Conservation (phyloP, 805 yeast species). For the Naumovozyma dairenensis region DNA sequence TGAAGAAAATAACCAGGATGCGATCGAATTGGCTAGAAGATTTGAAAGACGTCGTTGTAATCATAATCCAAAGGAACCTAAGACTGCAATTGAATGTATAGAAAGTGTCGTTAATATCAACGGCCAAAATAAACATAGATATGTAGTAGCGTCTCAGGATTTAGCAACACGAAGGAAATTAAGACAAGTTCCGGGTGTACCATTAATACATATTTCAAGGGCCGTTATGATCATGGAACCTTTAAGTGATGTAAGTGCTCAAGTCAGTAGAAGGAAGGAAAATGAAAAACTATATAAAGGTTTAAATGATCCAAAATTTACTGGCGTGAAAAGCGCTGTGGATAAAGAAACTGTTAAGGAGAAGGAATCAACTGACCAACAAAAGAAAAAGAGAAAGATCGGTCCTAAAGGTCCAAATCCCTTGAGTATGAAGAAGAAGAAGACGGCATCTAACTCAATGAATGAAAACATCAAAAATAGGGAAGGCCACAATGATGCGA, state of each 20-base stretch:
- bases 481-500: background rate
- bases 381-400: constrained; percentile 38
- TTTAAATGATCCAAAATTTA: constrained; percentile 51
- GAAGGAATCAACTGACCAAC: constrained; percentile 33
- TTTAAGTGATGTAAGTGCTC: constrained; percentile 58
- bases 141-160: constrained; percentile 79
- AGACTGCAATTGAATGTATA: constrained; percentile 67
- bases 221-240: constrained; percentile 97
- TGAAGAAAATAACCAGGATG: constrained; percentile 56
- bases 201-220: constrained; percentile 75
- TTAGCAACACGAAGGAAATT: constrained; percentile 56
- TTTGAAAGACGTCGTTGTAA: constrained; percentile 91
- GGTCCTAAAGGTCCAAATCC: constrained; percentile 87
- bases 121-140: constrained; percentile 82
- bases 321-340: constrained; percentile 33
- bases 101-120: constrained; percentile 56
- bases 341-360: constrained; percentile 31
- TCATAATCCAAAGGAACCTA: constrained; percentile 57
- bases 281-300: constrained; percentile 63
- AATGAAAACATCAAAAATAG: background rate
- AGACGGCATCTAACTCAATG: background rate
- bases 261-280: constrained; percentile 45
- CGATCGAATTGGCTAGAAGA: constrained; percentile 69
- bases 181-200: constrained; percentile 80
- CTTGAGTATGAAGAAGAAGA: constrained; percentile 74